phyloP scores from a whole-genome alignment of 1,139 yeast species.

The Hansenula lynferdii region DNA sequence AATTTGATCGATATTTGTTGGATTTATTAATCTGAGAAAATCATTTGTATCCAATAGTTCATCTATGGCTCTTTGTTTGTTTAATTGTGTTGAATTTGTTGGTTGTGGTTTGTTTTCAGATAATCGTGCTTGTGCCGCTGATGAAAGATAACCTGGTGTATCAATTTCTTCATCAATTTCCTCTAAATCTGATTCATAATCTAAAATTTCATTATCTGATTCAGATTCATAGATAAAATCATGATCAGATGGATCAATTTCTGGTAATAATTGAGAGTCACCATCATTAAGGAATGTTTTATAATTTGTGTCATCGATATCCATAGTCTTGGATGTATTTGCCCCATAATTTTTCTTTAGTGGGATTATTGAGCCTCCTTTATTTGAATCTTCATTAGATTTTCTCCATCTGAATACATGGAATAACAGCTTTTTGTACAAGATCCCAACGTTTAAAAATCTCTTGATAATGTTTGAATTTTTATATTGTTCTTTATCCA shows the following conservation, averaged over 20 bases:
- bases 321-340: slow-evolving; percentile 7
- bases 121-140: slow-evolving; percentile 5
- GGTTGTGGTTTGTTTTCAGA: slow-evolving; percentile 1
- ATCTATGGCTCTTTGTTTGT: slow-evolving; percentile 9
- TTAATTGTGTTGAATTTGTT: slow-evolving; percentile 3
- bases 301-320: slow-evolving; percentile 20
- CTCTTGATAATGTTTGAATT: background rate
- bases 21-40: slow-evolving; percentile 11
- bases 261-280: slow-evolving; percentile 30
- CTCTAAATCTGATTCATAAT: slow-evolving; percentile 23
- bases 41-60: slow-evolving; percentile 21
- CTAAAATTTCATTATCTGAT: slow-evolving; percentile 21
- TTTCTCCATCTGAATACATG: slow-evolving; percentile 18
- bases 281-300: slow-evolving; percentile 43
- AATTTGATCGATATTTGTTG: slow-evolving; percentile 16
- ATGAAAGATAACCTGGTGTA: slow-evolving; percentile 2
- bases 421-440: background rate
- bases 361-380: background rate
- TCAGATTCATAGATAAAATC: slow-evolving; percentile 17
- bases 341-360: background rate
- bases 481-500: slow-evolving; percentile 9
- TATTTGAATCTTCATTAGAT: background rate
- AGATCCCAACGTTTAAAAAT: background rate
- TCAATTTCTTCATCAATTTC: slow-evolving; percentile 14
- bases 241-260: slow-evolving; percentile 17